A percentile compares a stretch with the other conserved stretches of the same genome.
These are phyloP conservation scores for Zymoseptoria tritici DNA, from an alignment of 2,329 filamentous ascomycete species.

Conservation along the genomic window DNA sequence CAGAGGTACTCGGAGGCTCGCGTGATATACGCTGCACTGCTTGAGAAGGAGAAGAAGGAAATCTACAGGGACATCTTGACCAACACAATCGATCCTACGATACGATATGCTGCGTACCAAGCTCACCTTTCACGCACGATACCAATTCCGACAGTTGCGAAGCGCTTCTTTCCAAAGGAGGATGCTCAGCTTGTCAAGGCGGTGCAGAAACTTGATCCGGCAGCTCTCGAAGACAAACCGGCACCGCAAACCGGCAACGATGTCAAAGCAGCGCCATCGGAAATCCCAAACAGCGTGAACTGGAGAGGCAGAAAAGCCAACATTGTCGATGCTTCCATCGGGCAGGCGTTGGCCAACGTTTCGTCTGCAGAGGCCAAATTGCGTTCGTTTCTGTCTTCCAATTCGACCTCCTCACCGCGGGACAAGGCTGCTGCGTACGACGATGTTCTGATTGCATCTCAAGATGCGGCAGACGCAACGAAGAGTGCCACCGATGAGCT, in stretches of 20 bases:
- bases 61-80: conserved; percentile 78
- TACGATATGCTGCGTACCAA: conserved; percentile 91
- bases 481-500: conserved; percentile 91
- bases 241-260: conserved; percentile 21
- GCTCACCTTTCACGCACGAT: conserved; percentile 78
- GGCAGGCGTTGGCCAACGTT: conserved; percentile 70
- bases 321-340: conserved; percentile 88
- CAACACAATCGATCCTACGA: conserved; percentile 82
- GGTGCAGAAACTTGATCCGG: conserved; percentile 63
- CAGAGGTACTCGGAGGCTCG: conserved; percentile 67
- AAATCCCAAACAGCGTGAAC: conserved; percentile 64
- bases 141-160: conserved; percentile 69
- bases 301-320: conserved; percentile 83
- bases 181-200: conserved; percentile 55
- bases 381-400: conserved; percentile 39
- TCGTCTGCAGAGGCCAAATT: conserved; percentile 48
- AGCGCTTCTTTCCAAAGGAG: conserved; percentile 65
- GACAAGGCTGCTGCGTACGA: conserved; percentile 85
- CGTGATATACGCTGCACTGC: conserved; percentile 74
- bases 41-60: conserved; percentile 60
- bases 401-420: conserved; percentile 36
- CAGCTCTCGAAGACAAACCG: conserved; percentile 53
- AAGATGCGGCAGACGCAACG: conserved; percentile 89
- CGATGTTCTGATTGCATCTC: conserved; percentile 77
- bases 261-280: conserved; percentile 21